Percentiles rank a stretch among this genome's conserved stretches.
Evolutionary conservation across 1,284 basidiomycete genomes (phyloP).

Genomic region (Exobasidium rhododendri): DNA sequence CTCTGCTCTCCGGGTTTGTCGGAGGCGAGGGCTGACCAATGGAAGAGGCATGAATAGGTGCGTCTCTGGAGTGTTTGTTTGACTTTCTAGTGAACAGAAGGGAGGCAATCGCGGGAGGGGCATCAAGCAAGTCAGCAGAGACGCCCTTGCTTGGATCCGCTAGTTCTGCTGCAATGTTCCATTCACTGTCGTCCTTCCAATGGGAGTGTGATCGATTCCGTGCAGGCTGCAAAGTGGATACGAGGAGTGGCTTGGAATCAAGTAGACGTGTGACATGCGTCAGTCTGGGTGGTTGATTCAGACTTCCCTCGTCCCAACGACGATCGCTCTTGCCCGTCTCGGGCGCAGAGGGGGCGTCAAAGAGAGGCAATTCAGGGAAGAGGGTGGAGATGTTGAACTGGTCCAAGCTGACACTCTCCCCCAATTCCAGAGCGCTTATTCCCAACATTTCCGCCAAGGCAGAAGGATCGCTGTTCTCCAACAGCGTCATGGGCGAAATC

Average conservation of each 20-base stretch:
- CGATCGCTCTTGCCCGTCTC: constrained; percentile 56
- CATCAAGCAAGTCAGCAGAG: constrained; percentile 24
- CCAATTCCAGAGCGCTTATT: constrained; percentile 28
- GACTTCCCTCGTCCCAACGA: constrained; percentile 57
- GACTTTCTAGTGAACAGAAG: constrained; percentile 53
- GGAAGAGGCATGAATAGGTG: constrained; percentile 58
- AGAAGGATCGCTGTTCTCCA: constrained; percentile 38
- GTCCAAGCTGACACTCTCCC: constrained; percentile 31
- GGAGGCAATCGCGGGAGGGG: constrained; percentile 32
- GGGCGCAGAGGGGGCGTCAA: constrained; percentile 48
- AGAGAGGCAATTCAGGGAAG: constrained; percentile 61
- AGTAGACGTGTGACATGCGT: constrained; percentile 61
- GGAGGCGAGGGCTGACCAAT: constrained; percentile 30
- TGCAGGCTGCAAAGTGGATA: constrained; percentile 61
- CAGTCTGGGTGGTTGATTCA: constrained; percentile 40
- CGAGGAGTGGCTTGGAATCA: constrained; percentile 61
- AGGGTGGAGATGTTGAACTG: constrained; percentile 32
- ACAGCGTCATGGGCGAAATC: constrained; percentile 40
- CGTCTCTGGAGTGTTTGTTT: constrained; percentile 45
- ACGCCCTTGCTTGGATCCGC: constrained; percentile 38
- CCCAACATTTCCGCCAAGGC: constrained; percentile 39
- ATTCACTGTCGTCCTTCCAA: constrained; percentile 56
- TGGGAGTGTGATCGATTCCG: constrained; percentile 57
- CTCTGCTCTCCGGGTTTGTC: constrained; percentile 53
- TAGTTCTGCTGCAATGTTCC: constrained; percentile 39